Conservation (phyloP, 177 flowering plant genomes). For the Vitis hybrid region DNA sequence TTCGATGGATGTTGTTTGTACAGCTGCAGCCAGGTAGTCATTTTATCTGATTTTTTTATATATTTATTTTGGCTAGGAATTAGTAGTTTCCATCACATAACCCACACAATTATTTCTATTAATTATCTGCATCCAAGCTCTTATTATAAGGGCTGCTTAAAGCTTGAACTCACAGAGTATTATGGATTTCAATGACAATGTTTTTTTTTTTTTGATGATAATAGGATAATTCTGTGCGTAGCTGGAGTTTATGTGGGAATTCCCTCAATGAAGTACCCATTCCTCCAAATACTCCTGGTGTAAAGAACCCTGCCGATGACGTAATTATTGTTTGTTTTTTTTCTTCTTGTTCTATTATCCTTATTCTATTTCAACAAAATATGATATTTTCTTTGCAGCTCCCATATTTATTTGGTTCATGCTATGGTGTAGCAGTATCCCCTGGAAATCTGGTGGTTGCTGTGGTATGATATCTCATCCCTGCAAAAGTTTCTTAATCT, state of each 20-base stretch:
- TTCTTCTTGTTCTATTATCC: constrained; percentile 4
- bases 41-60: neutral
- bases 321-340: constrained; percentile 4
- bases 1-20: constrained; percentile 76
- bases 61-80: too few relatives aligned
- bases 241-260: constrained; percentile 60
- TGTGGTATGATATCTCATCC: constrained; percentile 45
- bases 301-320: constrained; percentile 46
- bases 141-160: neutral
- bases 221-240: constrained; percentile 68
- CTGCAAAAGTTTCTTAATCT: neutral
- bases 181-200: neutral
- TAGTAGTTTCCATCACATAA: too few relatives aligned
- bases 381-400: constrained; percentile 45
- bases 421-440: constrained; percentile 77
- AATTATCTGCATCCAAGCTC: too few relatives aligned
- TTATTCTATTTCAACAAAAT: constrained; percentile 5
- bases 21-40: constrained; percentile 88
- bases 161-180: neutral
- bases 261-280: constrained; percentile 54
- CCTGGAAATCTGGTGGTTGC: constrained; percentile 86
- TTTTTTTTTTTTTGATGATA: constrained; percentile 14
- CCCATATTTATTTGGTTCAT: constrained; percentile 62
- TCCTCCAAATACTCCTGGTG: constrained; percentile 58
- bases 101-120: too few relatives aligned